Percentiles rank a stretch among this genome's conserved stretches.
Conservation (phyloP, 495 filamentous ascomycete genomes). For the Penicillium paxilli region DNA sequence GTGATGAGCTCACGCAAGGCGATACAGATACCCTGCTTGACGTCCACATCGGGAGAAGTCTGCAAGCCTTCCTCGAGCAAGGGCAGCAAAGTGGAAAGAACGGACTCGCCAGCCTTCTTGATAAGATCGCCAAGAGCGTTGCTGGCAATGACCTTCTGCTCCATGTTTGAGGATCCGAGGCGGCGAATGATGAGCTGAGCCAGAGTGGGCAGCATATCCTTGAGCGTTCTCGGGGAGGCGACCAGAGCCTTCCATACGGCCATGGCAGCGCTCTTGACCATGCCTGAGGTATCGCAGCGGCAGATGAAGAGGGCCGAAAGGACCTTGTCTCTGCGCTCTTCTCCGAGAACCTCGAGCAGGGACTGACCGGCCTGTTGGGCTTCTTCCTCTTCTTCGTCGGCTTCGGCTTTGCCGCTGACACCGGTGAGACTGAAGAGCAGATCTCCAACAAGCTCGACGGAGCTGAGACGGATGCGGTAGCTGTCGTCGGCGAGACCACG, state of each 20-base stretch:
- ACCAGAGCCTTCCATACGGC: slow-evolving; percentile 96
- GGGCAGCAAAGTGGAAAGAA: slow-evolving; percentile 82
- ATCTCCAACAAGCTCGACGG: slow-evolving; percentile 95
- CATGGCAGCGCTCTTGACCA: slow-evolving; percentile 88
- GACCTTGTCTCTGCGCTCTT: slow-evolving; percentile 93
- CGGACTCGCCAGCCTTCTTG: slow-evolving; percentile 91
- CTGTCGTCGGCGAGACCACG: slow-evolving; percentile 92
- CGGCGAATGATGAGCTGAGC: slow-evolving; percentile 93
- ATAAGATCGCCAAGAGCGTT: slow-evolving; percentile 96
- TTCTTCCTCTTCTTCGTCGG: slow-evolving; percentile 76
- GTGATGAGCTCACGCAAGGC: slow-evolving; percentile 89
- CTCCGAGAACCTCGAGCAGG: slow-evolving; percentile 87
- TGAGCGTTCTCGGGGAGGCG: slow-evolving; percentile 86
- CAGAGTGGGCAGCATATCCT: slow-evolving; percentile 91
- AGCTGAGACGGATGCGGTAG: slow-evolving; percentile 95
- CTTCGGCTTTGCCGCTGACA: slow-evolving; percentile 80
- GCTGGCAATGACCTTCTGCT: slow-evolving; percentile 97
- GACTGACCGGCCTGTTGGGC: slow-evolving; percentile 85
- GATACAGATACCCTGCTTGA: slow-evolving; percentile 96
- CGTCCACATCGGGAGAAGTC: slow-evolving; percentile 84
- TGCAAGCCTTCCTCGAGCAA: slow-evolving; percentile 92
- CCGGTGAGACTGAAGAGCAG: slow-evolving; percentile 97
- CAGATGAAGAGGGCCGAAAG: slow-evolving; percentile 95
- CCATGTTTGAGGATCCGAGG: slow-evolving; percentile 92
- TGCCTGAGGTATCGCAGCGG: slow-evolving; percentile 91